phyloP scores from a whole-genome alignment of 495 filamentous ascomycete genomes.

The Pyronema domesticum region DNA sequence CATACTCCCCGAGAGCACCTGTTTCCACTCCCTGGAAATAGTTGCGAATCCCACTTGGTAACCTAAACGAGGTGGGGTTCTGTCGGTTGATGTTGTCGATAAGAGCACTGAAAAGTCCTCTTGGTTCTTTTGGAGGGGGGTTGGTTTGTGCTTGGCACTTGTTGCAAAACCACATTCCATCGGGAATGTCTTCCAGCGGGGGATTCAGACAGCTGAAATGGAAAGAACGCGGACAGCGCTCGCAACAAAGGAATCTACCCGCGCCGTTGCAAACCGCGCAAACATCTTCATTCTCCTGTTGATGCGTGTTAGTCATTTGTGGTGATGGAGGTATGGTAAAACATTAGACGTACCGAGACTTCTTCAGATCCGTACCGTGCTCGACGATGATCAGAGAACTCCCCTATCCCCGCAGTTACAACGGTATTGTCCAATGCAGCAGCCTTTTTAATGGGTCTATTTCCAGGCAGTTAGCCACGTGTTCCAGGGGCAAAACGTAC shows the following conservation, averaged over 20 bases:
- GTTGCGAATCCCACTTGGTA: slow-evolving; percentile 49
- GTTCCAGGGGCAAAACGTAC: not conserved
- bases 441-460: slow-evolving; percentile 21
- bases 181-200: slow-evolving; percentile 46
- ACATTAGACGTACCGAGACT: slow-evolving; percentile 17
- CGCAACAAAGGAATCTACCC: slow-evolving; percentile 81
- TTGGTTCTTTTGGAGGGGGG: slow-evolving; percentile 26
- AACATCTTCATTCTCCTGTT: slow-evolving; percentile 65
- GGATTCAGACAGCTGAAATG: slow-evolving; percentile 76
- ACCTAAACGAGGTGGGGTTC: slow-evolving; percentile 53
- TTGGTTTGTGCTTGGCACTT: slow-evolving; percentile 36
- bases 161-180: slow-evolving; percentile 72
- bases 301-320: slow-evolving; percentile 1
- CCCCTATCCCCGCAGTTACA: slow-evolving; percentile 24
- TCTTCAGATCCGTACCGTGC: slow-evolving; percentile 23
- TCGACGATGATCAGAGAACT: slow-evolving; percentile 21
- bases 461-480: slow-evolving; percentile 9
- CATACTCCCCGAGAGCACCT: slow-evolving; percentile 60
- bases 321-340: slow-evolving; percentile 7
- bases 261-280: slow-evolving; percentile 66
- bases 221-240: slow-evolving; percentile 70
- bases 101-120: slow-evolving; percentile 40
- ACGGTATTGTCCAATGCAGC: slow-evolving; percentile 14
- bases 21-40: slow-evolving; percentile 58
- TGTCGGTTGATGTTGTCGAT: slow-evolving; percentile 40